Evolutionary conservation across 805 yeast genomes (phyloP).

Genomic region (Kodamaea nitidulidarum): DNA sequence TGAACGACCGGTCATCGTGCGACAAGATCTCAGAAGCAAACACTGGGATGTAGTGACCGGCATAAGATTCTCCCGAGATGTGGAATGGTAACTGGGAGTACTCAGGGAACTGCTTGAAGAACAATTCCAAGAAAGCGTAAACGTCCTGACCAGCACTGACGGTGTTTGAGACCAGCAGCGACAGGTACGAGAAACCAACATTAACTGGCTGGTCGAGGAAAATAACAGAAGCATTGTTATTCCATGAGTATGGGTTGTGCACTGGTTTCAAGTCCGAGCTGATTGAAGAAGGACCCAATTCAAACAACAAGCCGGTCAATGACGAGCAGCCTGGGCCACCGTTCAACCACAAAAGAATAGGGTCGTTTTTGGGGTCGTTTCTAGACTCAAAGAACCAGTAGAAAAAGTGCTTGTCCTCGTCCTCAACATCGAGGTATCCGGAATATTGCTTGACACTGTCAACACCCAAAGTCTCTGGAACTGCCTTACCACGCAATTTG

Average conservation of each 20-base stretch:
- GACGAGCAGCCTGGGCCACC: conserved; percentile 98
- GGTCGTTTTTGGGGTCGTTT: conserved; percentile 81
- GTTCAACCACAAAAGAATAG: conserved; percentile 85
- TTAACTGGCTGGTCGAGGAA: conserved; percentile 93
- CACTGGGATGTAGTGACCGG: conserved; percentile 90
- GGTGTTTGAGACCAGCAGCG: conserved; percentile 59
- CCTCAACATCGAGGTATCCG: conserved; percentile 79
- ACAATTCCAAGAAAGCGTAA: conserved; percentile 74
- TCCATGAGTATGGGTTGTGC: conserved; percentile 86
- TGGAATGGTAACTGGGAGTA: conserved; percentile 62
- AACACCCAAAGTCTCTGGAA: conserved; percentile 68
- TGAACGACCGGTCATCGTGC: conserved; percentile 51
- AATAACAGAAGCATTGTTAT: conserved; percentile 81
- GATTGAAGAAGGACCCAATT: conserved; percentile 83
- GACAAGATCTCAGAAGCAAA: conserved; percentile 77
- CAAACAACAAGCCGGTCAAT: conserved; percentile 83
- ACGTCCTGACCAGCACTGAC: conserved; percentile 86
- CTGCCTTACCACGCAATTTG: conserved; percentile 54
- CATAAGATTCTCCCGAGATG: conserved; percentile 91
- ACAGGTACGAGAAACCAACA: conserved; percentile 85
- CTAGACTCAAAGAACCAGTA: conserved; percentile 93
- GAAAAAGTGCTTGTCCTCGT: conserved; percentile 85
- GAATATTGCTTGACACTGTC: conserved; percentile 80
- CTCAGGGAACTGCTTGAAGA: conserved; percentile 81
- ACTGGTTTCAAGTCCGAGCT: conserved; percentile 64